A percentile compares a stretch with the other conserved stretches of the same genome.
Evolutionary conservation across 148 eudicot genomes (phyloP).

Genomic region (Arctostaphylos glauca): DNA sequence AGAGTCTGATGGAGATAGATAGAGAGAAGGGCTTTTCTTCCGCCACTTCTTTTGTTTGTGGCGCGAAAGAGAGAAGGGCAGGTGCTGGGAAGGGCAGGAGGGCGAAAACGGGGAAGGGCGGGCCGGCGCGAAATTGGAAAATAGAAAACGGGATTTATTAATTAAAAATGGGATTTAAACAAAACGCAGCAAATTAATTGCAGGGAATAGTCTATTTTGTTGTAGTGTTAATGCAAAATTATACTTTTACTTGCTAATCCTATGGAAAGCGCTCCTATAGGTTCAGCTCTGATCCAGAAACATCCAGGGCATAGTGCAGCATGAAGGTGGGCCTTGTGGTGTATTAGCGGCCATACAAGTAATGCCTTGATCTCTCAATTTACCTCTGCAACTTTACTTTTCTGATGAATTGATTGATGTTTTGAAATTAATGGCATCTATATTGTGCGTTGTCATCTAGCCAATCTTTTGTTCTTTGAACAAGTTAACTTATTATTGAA

Average conservation of each 20-base stretch:
- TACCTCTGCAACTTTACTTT: slow-evolving; percentile 15
- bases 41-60: no score
- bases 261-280: slow-evolving; percentile 38
- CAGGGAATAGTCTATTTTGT: no score
- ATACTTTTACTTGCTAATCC: slow-evolving; percentile 27
- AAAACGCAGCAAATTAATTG: no score
- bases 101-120: no score
- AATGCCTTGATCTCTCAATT: slow-evolving; percentile 33
- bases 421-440: background rate
- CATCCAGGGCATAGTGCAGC: slow-evolving; percentile 98
- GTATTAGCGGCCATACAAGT: slow-evolving; percentile 96
- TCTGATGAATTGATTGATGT: background rate
- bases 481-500: background rate
- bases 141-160: no score
- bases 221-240: background rate
- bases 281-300: slow-evolving; percentile 92
- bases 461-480: background rate
- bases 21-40: no score
- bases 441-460: background rate
- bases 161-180: no score
- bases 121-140: no score
- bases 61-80: no score
- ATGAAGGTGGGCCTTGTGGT: slow-evolving; percentile 99
- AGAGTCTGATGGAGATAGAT: no score
- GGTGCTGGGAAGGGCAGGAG: no score